Percentiles rank a stretch among this genome's conserved stretches.
Conservation (phyloP, 805 yeast species). For the Millerozyma acaciae region DNA sequence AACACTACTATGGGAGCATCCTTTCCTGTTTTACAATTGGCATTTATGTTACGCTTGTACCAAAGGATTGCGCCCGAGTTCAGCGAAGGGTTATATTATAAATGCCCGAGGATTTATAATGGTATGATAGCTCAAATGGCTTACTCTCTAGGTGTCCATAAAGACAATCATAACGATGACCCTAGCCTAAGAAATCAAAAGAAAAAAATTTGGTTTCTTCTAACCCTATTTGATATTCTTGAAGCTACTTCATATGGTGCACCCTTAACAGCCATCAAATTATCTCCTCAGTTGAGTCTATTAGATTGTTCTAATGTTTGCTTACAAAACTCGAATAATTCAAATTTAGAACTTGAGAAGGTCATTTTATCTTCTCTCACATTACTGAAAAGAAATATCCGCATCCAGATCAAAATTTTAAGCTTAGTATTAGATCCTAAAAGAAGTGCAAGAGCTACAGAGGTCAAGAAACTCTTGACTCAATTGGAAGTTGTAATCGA, state of each 20-base stretch:
- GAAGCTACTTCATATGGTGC: constrained; percentile 19
- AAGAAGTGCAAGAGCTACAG: constrained; percentile 14
- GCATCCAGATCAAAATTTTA: constrained; percentile 17
- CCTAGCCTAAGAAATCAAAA: constrained; percentile 17
- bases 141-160: constrained; percentile 53
- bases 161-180: constrained; percentile 51
- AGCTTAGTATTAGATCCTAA: constrained; percentile 15
- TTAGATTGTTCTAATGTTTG: constrained; percentile 23
- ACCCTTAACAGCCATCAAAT: constrained; percentile 20
- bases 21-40: constrained; percentile 46
- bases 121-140: constrained; percentile 59
- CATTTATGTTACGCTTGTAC: constrained; percentile 45
- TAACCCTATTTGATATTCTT: constrained; percentile 16
- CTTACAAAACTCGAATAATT: constrained; percentile 13
- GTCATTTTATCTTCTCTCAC: constrained; percentile 26
- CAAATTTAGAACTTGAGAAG: constrained; percentile 29
- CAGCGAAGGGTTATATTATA: constrained; percentile 51
- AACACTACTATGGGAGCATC: constrained; percentile 27
- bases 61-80: constrained; percentile 41
- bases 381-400: constrained; percentile 16
- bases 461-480: constrained; percentile 12
- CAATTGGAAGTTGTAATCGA: neutral
- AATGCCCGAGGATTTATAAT: constrained; percentile 47
- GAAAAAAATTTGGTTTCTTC: constrained; percentile 22
- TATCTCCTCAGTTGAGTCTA: constrained; percentile 12